A percentile compares a stretch with the other conserved stretches of the same genome.
These are phyloP conservation scores for Senna siamea DNA, from an alignment of 306 rosid genomes.

Conservation along the genomic window DNA sequence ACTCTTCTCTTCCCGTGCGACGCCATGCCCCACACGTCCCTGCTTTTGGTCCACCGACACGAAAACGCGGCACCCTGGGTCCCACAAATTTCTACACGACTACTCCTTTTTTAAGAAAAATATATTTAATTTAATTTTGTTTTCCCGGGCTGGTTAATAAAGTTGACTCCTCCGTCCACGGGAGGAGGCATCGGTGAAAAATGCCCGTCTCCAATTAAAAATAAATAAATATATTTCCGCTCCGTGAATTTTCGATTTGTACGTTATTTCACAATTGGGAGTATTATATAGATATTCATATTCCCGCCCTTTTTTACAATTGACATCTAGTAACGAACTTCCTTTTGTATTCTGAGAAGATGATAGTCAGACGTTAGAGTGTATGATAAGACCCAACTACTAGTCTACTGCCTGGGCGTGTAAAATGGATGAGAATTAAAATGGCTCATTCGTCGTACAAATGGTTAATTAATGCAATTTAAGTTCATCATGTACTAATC, in stretches of 20 bases:
- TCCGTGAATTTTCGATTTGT: neutral
- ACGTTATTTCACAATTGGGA: neutral
- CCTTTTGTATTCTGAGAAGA: neutral
- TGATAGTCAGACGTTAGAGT: too few species aligned
- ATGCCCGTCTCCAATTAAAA: too few species aligned
- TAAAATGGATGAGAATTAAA: neutral
- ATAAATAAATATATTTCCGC: neutral
- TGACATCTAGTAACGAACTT: too few species aligned
- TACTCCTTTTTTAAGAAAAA: too few species aligned
- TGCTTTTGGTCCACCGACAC: slow-evolving; percentile 54
- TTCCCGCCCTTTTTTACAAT: too few species aligned
- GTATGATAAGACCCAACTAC: neutral
- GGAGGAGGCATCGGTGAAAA: too few species aligned
- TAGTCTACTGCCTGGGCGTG: neutral
- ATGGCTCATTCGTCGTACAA: neutral
- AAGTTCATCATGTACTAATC: neutral
- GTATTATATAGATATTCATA: too few species aligned
- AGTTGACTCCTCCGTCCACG: too few species aligned
- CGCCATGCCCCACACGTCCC: slow-evolving; percentile 30
- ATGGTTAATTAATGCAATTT: slow-evolving; percentile 1
- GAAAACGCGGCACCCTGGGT: slow-evolving; percentile 26
- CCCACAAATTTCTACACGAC: neutral
- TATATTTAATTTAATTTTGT: too few species aligned
- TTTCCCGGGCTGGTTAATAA: too few species aligned
- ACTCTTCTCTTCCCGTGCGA: neutral